Percentiles rank a stretch among this genome's conserved stretches.
These are phyloP conservation scores for Coemansia sp. DNA, from an alignment of 192 early-diverging fungal species.

Conservation along the genomic window DNA sequence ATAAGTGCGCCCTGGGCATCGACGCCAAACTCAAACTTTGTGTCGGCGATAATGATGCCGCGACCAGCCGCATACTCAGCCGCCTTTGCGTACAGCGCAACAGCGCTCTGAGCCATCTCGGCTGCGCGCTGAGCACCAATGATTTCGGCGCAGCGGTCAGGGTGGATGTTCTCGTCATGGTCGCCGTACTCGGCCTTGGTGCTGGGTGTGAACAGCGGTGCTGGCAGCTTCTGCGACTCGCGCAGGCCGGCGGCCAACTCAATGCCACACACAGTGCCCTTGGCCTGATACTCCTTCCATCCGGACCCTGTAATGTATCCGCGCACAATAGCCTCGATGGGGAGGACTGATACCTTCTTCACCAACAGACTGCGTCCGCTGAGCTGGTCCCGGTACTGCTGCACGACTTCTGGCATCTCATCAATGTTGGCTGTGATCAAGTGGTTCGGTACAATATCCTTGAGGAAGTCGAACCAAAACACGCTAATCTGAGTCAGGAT, in stretches of 20 bases:
- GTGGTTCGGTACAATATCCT: conserved; percentile 93
- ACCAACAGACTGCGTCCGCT: conserved; percentile 92
- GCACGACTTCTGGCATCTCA: conserved; percentile 85
- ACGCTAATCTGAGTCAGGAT: conserved; percentile 92
- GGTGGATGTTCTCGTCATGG: conserved; percentile 99
- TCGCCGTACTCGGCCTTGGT: conserved; percentile 99
- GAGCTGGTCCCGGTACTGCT: conserved; percentile 88
- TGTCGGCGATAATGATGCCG: conserved; percentile 99
- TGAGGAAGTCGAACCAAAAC: conserved; percentile 94
- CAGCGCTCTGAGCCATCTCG: conserved; percentile 71
- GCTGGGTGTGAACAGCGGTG: conserved; percentile 92
- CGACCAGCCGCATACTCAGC: conserved; percentile 76
- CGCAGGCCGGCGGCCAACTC: conserved; percentile 74
- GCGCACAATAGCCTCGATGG: conserved; percentile 97
- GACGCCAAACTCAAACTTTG: conserved; percentile 99
- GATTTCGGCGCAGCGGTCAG: conserved; percentile 80
- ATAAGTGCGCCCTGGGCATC: conserved; percentile 79
- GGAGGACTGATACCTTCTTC: conserved; percentile 86
- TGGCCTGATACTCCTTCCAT: conserved; percentile 92
- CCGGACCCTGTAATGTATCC: conserved; percentile 98
- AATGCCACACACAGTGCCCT: conserved; percentile 94
- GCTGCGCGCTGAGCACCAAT: conserved; percentile 81
- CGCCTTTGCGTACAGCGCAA: conserved; percentile 84
- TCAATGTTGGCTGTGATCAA: conserved; percentile 93
- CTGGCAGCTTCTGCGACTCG: conserved; percentile 82